Evolutionary conservation across 2,329 filamentous ascomycete species (phyloP), one percentile per base, ranked within the genome.

Genomic region (Cercospora canescens): DNA sequence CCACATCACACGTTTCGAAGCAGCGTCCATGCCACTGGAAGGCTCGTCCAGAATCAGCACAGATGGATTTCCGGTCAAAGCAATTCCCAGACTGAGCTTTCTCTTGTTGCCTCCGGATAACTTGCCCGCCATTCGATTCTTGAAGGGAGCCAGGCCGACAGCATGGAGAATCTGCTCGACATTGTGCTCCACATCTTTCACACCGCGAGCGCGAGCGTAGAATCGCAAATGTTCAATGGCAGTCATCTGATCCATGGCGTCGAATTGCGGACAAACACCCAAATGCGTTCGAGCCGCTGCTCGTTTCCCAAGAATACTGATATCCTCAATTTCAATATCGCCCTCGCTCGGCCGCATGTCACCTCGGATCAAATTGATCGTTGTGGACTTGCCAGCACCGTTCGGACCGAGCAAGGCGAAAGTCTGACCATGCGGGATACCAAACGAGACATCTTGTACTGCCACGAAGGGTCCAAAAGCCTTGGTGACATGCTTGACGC

Each of bases 1-100:
- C 94, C 94, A 97, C 91, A 98, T 96, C 70, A 96, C 86, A 48
- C 94, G 87, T 78, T 97, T 97, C 0, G 92, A 90, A 0, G 92
- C 93, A 0, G 94, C 93, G 73, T 98, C 94, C 81, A 97, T 91
- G 0, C 94, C 93, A 0, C 90, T 93, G 0, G 88, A 91, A 0
- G 94, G 94, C 76, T 97, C 94, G 74, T 98, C 94, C 1, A 97
- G 88, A 0, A 97, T 84, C 1, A 98, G 82, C 0, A 97, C 93
- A 0, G 89, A 88, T 0, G 94, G 94, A 72, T 97, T 96, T 4
- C 94, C 94, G 86, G 97, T 96, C 1, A 98, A 82, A 0, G 94
- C 94, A 63, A 97, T 96, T 3, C 91, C 94, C 0, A 97, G 85
- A 18, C 88, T 92, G 1, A 98, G 82, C 79, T 97, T 98, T n/a